Conservation (phyloP, 2,329 filamentous ascomycete genomes). For the Fusarium cicatricum region DNA sequence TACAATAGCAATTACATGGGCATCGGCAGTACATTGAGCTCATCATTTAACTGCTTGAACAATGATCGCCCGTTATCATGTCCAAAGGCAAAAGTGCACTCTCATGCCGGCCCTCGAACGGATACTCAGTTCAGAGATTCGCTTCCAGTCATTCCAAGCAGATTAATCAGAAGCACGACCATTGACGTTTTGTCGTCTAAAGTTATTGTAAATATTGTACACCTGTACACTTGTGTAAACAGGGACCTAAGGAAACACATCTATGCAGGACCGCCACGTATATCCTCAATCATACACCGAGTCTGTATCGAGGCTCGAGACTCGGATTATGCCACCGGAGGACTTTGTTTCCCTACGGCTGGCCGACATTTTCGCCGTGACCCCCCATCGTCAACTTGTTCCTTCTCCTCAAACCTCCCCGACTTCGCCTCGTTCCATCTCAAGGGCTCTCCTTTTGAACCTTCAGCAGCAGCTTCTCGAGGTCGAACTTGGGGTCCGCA, state of each 20-base stretch:
- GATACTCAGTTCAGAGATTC: neutral
- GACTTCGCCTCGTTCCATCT: constrained; percentile 33
- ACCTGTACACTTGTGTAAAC: constrained; percentile 59
- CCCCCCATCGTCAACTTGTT: constrained; percentile 40
- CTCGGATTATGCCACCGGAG: constrained; percentile 42
- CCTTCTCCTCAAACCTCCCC: constrained; percentile 38
- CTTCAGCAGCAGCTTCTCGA: constrained; percentile 82
- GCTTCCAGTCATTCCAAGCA: constrained; percentile 6
- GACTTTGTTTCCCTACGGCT: constrained; percentile 36
- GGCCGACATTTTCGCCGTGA: constrained; percentile 38
- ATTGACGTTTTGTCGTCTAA: constrained; percentile 52
- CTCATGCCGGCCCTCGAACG: neutral
- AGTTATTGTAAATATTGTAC: constrained; percentile 59
- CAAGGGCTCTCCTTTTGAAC: constrained; percentile 64
- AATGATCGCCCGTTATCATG: neutral
- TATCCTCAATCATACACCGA: constrained; percentile 52
- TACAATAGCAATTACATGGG: neutral
- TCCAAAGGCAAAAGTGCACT: neutral
- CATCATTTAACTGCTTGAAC: constrained; percentile 2
- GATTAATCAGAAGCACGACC: constrained; percentile 25
- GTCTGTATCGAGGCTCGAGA: constrained; percentile 43
- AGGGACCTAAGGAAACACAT: constrained; percentile 57
- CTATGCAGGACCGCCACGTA: constrained; percentile 57
- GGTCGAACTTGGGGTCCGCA: constrained; percentile 88
- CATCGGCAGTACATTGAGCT: neutral